Evolutionary conservation across 2,329 filamentous ascomycete species (phyloP), one percentile per base, ranked within the genome.

Genomic region (Paramyrothecium sp.): DNA sequence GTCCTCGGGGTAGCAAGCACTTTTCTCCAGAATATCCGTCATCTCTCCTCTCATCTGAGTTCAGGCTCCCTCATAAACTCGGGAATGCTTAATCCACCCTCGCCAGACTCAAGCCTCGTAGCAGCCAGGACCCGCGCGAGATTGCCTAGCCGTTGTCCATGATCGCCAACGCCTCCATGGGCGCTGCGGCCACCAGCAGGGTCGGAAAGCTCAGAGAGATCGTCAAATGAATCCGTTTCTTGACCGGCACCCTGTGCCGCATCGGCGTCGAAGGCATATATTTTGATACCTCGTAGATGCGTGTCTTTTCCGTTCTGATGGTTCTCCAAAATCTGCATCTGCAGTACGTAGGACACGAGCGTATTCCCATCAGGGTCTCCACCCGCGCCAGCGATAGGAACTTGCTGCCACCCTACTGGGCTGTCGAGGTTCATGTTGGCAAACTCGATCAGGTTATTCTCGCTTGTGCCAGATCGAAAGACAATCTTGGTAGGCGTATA

Each of bases 281-380:
- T 89, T 76, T 97, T 96, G 72, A 99, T 84, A 2, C 92, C 94
- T 17, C 95, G 84, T 22, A 99, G 83, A 78, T 99, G 95, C n/a
- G 95, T 99, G 71, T 99, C 95, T 73, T 99, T 99, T 62, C 95
- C 95, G 72, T 99, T 99, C 75, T 99, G 95, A 72, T 99, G 95
- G 69, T 99, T 99, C 76, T 98, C 95, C 54, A 94, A 84, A 52
- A 99, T 89, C 63, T 90, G 88, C 68, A 98, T 88, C 73, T 98
- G 93, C 26, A 99, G 82, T 30, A 98, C 86, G 76, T 94, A 97
- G 17, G 91, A 92, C 59, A 93, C 87, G 19, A 98, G 83, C 1
- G 93, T 90, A 65, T 88, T 89, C 46, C 83, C 89, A 67, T 86
- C 87, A 51, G 80, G 81, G 51, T 84, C 86, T 46, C 81, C 80